A percentile compares a stretch with the other conserved stretches of the same genome.
Evolutionary conservation across 192 early-diverging fungal species (phyloP).

Genomic region (Physocladia obscura): DNA sequence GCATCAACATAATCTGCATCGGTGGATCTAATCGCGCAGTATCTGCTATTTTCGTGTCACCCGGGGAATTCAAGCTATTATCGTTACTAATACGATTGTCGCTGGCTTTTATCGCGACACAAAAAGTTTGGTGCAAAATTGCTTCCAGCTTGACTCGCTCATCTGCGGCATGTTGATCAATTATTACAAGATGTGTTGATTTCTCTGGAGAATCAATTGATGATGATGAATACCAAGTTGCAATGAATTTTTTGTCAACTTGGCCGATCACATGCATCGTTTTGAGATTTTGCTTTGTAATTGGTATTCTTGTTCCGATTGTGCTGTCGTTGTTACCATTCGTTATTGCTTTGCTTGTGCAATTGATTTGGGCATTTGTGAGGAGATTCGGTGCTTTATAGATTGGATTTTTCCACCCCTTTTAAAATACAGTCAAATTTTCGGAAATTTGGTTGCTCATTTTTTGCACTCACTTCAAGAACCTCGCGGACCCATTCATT

Average conservation of each 20-base stretch:
- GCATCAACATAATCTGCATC: slow-evolving; percentile 35
- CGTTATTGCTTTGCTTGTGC: too few relatives aligned
- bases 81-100: too few relatives aligned
- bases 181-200: slow-evolving; percentile 42
- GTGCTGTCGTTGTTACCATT: neutral
- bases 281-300: neutral
- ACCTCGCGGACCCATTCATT: too few relatives aligned
- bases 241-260: slow-evolving; percentile 70
- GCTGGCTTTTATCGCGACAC: neutral
- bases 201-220: neutral
- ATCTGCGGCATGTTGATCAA: slow-evolving; percentile 82
- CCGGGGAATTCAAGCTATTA: too few relatives aligned
- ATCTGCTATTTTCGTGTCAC: too few relatives aligned
- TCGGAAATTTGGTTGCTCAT: too few relatives aligned
- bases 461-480: too few relatives aligned
- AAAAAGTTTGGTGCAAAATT: slow-evolving; percentile 36
- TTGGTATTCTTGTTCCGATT: neutral
- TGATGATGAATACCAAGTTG: slow-evolving; percentile 25
- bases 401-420: slow-evolving; percentile 49
- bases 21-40: slow-evolving; percentile 47
- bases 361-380: neutral
- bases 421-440: too few relatives aligned
- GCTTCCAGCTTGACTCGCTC: slow-evolving; percentile 70
- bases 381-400: slow-evolving; percentile 30
- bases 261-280: slow-evolving; percentile 56